These are phyloP conservation scores for Telopea speciosissima DNA, from an alignment of 177 flowering plant genomes.

Conservation along the genomic window DNA sequence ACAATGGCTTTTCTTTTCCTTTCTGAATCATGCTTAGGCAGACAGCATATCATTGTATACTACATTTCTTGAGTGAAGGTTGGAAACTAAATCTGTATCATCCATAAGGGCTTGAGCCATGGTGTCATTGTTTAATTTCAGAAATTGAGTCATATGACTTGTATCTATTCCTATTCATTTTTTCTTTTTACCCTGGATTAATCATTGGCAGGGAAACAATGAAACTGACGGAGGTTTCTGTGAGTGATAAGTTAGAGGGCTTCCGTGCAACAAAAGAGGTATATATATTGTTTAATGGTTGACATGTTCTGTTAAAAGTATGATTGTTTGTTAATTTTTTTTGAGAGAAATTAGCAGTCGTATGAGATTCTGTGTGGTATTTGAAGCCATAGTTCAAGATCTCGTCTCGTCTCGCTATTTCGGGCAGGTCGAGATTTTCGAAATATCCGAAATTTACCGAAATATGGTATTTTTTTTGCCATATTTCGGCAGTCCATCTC, in stretches of 20 bases:
- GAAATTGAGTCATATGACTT: background rate
- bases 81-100: background rate
- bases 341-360: background rate
- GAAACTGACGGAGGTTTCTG: slow-evolving; percentile 85
- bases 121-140: background rate
- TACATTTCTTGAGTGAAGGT: no score
- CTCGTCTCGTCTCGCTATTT: no score
- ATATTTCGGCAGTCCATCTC: no score
- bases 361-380: background rate
- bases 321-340: no score
- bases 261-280: slow-evolving; percentile 97
- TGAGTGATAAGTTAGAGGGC: slow-evolving; percentile 86
- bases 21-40: background rate
- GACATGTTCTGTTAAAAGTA: background rate
- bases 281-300: slow-evolving; percentile 5
- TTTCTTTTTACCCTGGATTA: background rate
- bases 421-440: no score
- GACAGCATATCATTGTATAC: background rate
- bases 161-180: background rate
- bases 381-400: no score
- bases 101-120: background rate
- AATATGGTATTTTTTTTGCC: no score
- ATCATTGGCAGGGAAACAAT: slow-evolving; percentile 41
- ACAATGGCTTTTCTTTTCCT: background rate
- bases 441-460: no score